Percentiles rank a stretch among this genome's conserved stretches.
These are phyloP conservation scores for Trametes villosa DNA, from an alignment of 768 basidiomycete genomes.

Conservation along the genomic window DNA sequence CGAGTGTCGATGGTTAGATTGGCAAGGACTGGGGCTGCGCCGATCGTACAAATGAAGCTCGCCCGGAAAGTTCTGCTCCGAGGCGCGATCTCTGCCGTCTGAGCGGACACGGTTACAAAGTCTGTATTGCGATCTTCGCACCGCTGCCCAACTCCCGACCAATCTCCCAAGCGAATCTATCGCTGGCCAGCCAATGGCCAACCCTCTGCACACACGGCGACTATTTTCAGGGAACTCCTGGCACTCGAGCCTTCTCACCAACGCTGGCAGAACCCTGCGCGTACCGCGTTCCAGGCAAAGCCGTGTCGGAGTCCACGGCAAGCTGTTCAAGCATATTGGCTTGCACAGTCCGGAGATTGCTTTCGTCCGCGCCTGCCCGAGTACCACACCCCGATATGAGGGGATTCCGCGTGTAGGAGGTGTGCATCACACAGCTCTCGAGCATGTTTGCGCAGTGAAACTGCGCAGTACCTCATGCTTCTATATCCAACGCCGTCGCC, in stretches of 20 bases:
- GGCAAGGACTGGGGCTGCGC: background rate
- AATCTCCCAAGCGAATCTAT: background rate
- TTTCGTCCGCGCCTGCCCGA: too few species aligned
- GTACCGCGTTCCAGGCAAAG: too few species aligned
- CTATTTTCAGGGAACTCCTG: background rate
- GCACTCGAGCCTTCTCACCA: background rate
- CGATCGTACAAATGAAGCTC: background rate
- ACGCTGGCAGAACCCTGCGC: too few species aligned
- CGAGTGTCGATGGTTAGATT: background rate
- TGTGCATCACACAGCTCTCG: too few species aligned
- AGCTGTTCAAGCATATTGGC: too few species aligned
- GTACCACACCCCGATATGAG: too few species aligned
- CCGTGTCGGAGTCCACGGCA: too few species aligned
- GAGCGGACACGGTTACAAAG: background rate
- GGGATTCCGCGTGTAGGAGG: too few species aligned
- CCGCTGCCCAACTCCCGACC: background rate
- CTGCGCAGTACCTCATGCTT: too few species aligned
- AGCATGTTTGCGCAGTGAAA: too few species aligned
- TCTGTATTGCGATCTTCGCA: background rate
- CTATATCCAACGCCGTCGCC: too few species aligned
- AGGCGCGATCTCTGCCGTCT: background rate
- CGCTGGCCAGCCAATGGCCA: background rate
- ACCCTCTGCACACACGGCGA: background rate
- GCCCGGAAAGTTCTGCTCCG: background rate
- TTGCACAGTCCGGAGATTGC: too few species aligned